Evolutionary conservation across 2,329 filamentous ascomycete species (phyloP), one percentile per base, ranked within the genome.

Genomic region (Blastomyces parvus): DNA sequence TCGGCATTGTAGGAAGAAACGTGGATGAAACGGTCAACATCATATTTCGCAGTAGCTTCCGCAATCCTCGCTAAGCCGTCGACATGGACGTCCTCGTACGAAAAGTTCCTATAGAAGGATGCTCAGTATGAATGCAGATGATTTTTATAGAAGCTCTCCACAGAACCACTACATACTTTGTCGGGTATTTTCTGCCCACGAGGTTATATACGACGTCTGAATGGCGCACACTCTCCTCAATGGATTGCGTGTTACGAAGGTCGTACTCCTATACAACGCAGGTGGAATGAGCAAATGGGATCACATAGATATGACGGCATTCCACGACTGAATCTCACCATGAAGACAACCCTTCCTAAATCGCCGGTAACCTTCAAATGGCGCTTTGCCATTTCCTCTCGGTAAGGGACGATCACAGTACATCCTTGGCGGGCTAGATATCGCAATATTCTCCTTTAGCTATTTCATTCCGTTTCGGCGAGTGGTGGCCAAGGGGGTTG

Each of bases 171-270:
- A 74, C 83, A 71, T 80, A 91, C 90, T 99, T 99, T 70, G 94
- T 99, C 67, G 93, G 90, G 76, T 97, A 97, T 77, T 93, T 89
- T 67, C 93, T 89, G 68, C 94, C 94, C 72, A 97, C 84, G 70
- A 99, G 82, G 79, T 99, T 99, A 83, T 96, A 96, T 68, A 99
- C 94, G 66, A 97, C 89, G 74, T 99, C 94, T 52, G 93, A 97
- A 78, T 99, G 94, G 71, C 94, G 86, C 61, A 99, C 92, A 72
- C 90, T 94, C 78, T 96, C 92, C 76, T 99, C 94, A 71, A 99
- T 94, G 38, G 93, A 97, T 69, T 89, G 83, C 52, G 91, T 97
- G 79, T 99, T 99, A 73, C 87, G 88, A 65, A 99, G 83, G 73
- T 99, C 94, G 78, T 90, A 95, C 84, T 99, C 94, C 89, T 92